Evolutionary conservation across 2,329 filamentous ascomycete species (phyloP).

Genomic region (Dothideomycetidae sp.): DNA sequence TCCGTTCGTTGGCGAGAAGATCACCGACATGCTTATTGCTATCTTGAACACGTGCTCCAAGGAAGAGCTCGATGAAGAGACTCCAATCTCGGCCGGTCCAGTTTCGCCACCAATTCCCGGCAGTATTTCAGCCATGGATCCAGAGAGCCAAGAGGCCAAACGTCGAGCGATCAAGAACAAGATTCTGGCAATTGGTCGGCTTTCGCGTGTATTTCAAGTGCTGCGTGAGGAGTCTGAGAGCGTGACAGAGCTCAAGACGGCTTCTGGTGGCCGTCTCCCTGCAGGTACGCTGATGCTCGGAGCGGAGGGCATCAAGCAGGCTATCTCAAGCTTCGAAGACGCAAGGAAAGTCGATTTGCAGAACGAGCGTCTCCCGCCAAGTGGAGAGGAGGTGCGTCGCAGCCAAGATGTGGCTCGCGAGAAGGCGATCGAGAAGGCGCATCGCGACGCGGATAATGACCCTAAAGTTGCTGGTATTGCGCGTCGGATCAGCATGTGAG

Average conservation of each 20-base stretch:
- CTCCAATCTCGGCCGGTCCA: slow-evolving; percentile 54
- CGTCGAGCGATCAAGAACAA: slow-evolving; percentile 98
- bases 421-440: slow-evolving; percentile 73
- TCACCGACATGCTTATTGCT: slow-evolving; percentile 97
- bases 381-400: slow-evolving; percentile 76
- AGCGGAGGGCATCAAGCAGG: slow-evolving; percentile 96
- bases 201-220: slow-evolving; percentile 97
- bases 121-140: slow-evolving; percentile 40
- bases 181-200: slow-evolving; percentile 88
- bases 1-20: slow-evolving; percentile 94
- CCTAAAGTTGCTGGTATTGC: slow-evolving; percentile 74
- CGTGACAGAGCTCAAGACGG: slow-evolving; percentile 95
- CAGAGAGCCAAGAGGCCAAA: slow-evolving; percentile 85
- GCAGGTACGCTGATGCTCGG: slow-evolving; percentile 96
- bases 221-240: slow-evolving; percentile 92
- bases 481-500: slow-evolving; percentile 91
- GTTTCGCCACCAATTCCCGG: slow-evolving; percentile 50
- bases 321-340: slow-evolving; percentile 93
- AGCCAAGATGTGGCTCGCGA: slow-evolving; percentile 69
- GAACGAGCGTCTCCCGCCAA: slow-evolving; percentile 88
- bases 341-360: slow-evolving; percentile 92
- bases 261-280: slow-evolving; percentile 78
- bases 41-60: slow-evolving; percentile 99
- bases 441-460: slow-evolving; percentile 83
- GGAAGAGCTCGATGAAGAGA: slow-evolving; percentile 83